Evolutionary conservation across 1,284 basidiomycete genomes (phyloP), one percentile per base, ranked within the genome.

Genomic region (Sparassis latifolia): DNA sequence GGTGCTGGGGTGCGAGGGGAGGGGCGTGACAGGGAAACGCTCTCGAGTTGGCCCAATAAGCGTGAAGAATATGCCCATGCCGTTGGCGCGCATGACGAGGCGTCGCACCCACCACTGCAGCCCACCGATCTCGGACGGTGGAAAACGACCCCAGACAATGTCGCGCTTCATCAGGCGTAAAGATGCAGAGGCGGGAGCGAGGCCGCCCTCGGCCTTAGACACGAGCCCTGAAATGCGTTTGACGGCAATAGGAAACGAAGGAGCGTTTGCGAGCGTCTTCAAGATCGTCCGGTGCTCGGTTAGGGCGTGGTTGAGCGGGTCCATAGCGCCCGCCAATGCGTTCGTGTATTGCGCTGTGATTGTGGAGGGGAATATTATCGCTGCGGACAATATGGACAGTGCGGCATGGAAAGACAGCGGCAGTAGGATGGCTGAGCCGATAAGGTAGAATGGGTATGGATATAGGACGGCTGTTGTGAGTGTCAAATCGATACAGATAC

Each of bases 301-400:
- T 40, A 83, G 70, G 1, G 77, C 71, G 2, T 65, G 66, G 12
- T 70, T 59, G 9, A 89, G 66, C 1, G 84, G 82, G 3, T 65
- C 61, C 10, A 89, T 63, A 0, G 84, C 77, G 3, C 58, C 69
- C 43, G 75, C 69, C 2, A 89, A 68, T 3, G 76, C 70, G 29
- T 66, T 70, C 2, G 80, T 79, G 59, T 85, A 89, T 48, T 77
- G 71, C 0, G 83, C 70, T 3, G 86, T 85, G 46, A 86, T 73
- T 0, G 84, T 81, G 5, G 74, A 73, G 0, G 88, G 88, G 62
- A 89, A 89, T 45, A 91, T 68, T 44, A 79, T 38, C 4, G 80
- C 63, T 4, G 83, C 79, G 10, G 69, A 62, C 4, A 78, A 44
- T 44, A 90, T 67, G 9, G 79, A 68, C 33, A 90, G 58, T 0